These are phyloP conservation scores for Lentinus brumalis DNA, from an alignment of 768 basidiomycete species.

Conservation along the genomic window DNA sequence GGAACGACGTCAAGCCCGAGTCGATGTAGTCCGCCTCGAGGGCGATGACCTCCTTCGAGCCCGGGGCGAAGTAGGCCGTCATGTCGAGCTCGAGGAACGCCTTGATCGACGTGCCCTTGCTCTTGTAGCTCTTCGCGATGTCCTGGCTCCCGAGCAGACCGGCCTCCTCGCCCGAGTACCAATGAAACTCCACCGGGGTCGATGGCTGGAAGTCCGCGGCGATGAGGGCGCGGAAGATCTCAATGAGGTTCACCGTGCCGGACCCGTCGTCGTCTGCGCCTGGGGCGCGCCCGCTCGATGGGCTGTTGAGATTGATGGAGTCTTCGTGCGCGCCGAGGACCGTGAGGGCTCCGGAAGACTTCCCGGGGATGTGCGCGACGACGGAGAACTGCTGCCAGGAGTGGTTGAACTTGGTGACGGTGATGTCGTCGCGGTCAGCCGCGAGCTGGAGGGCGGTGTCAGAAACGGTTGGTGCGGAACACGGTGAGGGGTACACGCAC, in stretches of 20 bases:
- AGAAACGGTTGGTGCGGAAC: background rate
- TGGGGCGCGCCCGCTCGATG: conserved; percentile 22
- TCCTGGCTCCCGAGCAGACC: conserved; percentile 44
- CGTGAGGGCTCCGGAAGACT: conserved; percentile 22
- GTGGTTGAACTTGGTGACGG: conserved; percentile 37
- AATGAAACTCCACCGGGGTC: conserved; percentile 50
- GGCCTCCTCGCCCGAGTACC: conserved; percentile 47
- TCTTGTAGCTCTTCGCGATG: conserved; percentile 48
- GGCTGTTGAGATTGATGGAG: conserved; percentile 19
- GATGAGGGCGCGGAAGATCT: conserved; percentile 45
- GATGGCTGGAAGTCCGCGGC: conserved; percentile 43
- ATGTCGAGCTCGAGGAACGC: conserved; percentile 35
- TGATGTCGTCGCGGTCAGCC: conserved; percentile 5
- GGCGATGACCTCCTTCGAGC: conserved; percentile 9
- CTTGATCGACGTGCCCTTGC: conserved; percentile 35
- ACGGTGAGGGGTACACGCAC: background rate
- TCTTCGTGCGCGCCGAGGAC: conserved; percentile 37
- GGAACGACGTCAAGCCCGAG: conserved; percentile 42
- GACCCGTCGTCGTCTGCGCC: conserved; percentile 50
- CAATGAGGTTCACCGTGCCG: conserved; percentile 48
- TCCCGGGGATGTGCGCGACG: conserved; percentile 31
- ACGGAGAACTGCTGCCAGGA: conserved; percentile 43
- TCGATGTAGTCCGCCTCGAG: conserved; percentile 31
- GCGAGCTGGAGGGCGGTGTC: conserved; percentile 1
- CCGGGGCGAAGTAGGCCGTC: conserved; percentile 37